Percentiles rank a stretch among this genome's conserved stretches.
Conservation (phyloP, 2,329 filamentous ascomycete species). For the Fusarium sp. region DNA sequence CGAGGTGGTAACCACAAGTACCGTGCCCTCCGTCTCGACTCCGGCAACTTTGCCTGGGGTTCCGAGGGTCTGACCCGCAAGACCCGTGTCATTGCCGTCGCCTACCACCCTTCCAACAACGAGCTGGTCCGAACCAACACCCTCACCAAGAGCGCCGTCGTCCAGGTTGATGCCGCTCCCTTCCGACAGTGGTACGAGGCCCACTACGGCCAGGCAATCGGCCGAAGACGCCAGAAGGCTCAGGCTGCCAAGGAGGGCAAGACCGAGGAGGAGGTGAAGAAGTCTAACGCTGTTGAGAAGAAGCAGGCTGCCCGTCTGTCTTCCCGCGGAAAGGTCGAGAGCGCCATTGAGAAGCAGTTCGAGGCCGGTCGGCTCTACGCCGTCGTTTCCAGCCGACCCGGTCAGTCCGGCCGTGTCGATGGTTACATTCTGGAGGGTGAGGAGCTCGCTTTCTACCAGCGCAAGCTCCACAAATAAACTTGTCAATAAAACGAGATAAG, state of each 20-base stretch:
- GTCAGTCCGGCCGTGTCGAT: conserved; percentile 96
- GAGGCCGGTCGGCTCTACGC: conserved; percentile 98
- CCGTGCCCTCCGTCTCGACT: conserved; percentile 98
- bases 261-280: conserved; percentile 81
- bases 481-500: conserved; percentile 37
- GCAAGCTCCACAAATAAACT: conserved; percentile 96
- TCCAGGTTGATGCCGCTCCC: conserved; percentile 98
- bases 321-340: conserved; percentile 90
- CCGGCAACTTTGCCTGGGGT: conserved; percentile 99
- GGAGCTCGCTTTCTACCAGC: conserved; percentile 99
- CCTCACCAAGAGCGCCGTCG: conserved; percentile 97
- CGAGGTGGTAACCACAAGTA: conserved; percentile 99
- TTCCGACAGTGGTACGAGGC: conserved; percentile 99
- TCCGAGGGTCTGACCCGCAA: conserved; percentile 98
- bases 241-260: conserved; percentile 69
- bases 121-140: conserved; percentile 99
- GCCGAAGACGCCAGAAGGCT: conserved; percentile 92
- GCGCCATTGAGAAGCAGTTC: conserved; percentile 96
- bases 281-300: conserved; percentile 94
- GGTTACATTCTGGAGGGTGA: conserved; percentile 99
- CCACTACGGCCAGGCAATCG: conserved; percentile 93
- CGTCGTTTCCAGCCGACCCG: conserved; percentile 90
- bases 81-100: conserved; percentile 98
- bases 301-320: conserved; percentile 93
- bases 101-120: conserved; percentile 99